Evolutionary conservation across 2,329 filamentous ascomycete species (phyloP).

Genomic region (Fusarium sp.): DNA sequence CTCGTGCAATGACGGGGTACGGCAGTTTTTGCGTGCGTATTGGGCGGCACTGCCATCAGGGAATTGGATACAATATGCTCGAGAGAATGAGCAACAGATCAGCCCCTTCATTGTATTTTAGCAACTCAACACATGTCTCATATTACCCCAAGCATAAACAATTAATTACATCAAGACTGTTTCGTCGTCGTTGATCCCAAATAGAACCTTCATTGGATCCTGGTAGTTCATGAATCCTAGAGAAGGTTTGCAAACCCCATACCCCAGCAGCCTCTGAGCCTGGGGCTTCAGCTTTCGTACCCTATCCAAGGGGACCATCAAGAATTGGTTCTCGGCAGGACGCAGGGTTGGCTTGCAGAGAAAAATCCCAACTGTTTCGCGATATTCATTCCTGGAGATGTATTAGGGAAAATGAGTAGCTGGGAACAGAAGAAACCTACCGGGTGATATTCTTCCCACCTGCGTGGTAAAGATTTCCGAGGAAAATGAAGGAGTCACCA

Average conservation of each 20-base stretch:
- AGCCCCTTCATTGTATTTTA: slow-evolving; percentile 7
- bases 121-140: too few species aligned
- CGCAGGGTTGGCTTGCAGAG: slow-evolving; percentile 32
- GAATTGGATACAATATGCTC: slow-evolving; percentile 11
- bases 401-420: neutral
- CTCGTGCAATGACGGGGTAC: slow-evolving; percentile 4
- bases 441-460: slow-evolving; percentile 57
- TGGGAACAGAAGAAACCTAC: neutral
- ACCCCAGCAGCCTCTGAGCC: slow-evolving; percentile 26
- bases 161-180: slow-evolving; percentile 23
- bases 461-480: slow-evolving; percentile 59
- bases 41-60: neutral
- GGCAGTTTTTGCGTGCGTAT: slow-evolving; percentile 6
- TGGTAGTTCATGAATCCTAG: slow-evolving; percentile 35
- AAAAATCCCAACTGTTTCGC: slow-evolving; percentile 34
- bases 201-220: slow-evolving; percentile 33
- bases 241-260: slow-evolving; percentile 22
- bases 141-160: too few species aligned
- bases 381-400: neutral
- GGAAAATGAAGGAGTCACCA: slow-evolving; percentile 58
- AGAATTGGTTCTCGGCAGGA: slow-evolving; percentile 31
- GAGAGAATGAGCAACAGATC: slow-evolving; percentile 2
- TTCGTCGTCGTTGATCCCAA: slow-evolving; percentile 32
- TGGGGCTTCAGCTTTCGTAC: slow-evolving; percentile 24
- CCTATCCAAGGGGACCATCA: slow-evolving; percentile 27